Base-by-base conservation (phyloP, 441 rosid species). In the Kokia cookei region DNA sequence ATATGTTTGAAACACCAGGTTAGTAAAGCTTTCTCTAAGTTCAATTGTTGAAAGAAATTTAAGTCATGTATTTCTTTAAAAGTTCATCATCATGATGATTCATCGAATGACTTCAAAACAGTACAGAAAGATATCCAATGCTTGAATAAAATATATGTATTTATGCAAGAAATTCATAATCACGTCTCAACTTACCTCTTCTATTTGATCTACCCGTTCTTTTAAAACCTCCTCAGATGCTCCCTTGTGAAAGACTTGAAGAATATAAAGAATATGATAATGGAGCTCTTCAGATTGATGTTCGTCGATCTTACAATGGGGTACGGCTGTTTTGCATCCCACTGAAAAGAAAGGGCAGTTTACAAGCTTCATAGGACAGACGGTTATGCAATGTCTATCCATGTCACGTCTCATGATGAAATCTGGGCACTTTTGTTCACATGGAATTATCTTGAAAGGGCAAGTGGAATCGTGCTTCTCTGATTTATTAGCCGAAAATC, bases 351-450 rank as follows among this genome's bases (percentile, higher is more conserved):
- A 96, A 58, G 96, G 93, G 78, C 99, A 96, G 63, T 87, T 92
- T 29, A 86, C 91, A 67, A 85, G 91, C 87, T 90, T 93, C 98
- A 93, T 92, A 11, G 88, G 92, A 80, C 98, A 96, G 13, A 87
- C 86, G 11, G 98, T 96, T 22, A 93, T 88, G 80, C 99, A 96
- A 76, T 96, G 98, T 77, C 93, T 79, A 76, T 96, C 97, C 98
- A 96, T 93, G 35, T 87, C 94, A 0, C 91, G 94, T 76, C 98
- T 87, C 96, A 91, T 86, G 67, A 93, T 84, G 76, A 73, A 71
- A 29, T 83, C 89, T 1, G 88, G 79, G 82, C 99, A 93, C 54
- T 83, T 86, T 74, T 93, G 99, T 79, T 96, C 99, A 19, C 98
- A 96, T 2, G 81, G 93, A 29, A 96, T 84, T 26, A 92, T 81